phyloP scores from a whole-genome alignment of 176 grass and related monocot genomes.

The Otatea glauca region DNA sequence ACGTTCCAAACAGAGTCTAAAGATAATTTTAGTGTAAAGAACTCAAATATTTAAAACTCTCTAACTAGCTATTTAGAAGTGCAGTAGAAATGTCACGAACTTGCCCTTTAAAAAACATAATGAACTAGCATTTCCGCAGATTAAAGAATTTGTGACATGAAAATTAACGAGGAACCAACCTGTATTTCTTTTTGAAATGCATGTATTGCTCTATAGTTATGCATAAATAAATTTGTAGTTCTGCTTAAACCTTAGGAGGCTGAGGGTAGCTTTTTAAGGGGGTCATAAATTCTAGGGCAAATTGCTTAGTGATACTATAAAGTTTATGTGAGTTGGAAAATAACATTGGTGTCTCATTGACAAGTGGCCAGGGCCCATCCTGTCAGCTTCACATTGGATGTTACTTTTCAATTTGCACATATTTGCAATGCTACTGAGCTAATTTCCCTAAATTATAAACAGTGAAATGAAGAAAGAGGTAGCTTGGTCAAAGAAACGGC shows the following conservation, averaged over 20 bases:
- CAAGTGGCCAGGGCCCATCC: neutral
- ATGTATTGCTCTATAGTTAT: neutral
- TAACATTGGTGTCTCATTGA: neutral
- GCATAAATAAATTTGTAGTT: neutral
- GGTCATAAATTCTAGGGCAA: neutral
- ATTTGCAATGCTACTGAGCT: neutral
- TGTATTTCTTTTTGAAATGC: neutral
- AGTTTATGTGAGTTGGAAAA: neutral
- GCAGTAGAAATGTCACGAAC: too few relatives aligned
- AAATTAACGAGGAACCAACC: too few relatives aligned
- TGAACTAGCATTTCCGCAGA: too few relatives aligned
- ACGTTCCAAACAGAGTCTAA: too few relatives aligned
- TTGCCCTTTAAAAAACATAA: too few relatives aligned
- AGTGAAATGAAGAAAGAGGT: constrained; percentile 9
- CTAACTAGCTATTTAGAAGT: too few relatives aligned
- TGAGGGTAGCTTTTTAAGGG: neutral
- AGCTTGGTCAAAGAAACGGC: neutral
- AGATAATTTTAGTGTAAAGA: too few relatives aligned
- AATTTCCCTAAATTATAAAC: neutral
- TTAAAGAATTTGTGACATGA: too few relatives aligned
- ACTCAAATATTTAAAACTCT: too few relatives aligned
- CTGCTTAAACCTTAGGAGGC: neutral
- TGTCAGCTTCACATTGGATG: neutral
- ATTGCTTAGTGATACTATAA: neutral
- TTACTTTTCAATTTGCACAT: neutral